Evolutionary conservation across 2,329 filamentous ascomycete genomes (phyloP), one percentile per base, ranked within the genome.

Genomic region (Apiospora marii): DNA sequence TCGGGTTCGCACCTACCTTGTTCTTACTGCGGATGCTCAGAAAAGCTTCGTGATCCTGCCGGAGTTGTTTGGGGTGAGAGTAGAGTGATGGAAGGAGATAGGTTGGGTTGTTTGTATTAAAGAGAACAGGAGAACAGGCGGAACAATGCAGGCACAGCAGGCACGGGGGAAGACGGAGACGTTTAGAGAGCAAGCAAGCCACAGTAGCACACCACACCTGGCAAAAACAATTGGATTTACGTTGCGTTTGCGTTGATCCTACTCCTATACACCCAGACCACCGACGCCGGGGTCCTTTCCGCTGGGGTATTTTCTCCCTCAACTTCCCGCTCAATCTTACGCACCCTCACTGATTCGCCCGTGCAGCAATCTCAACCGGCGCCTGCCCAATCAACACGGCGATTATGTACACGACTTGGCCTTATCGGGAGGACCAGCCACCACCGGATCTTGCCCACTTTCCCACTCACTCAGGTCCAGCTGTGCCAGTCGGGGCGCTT

Each of bases 361-460:
- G 30, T 41, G 58, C 58, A 41, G 34, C 19, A 7, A 37, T n/a
- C 58, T 64, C 58, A 64, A 64, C 19, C 41, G 58, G 58, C 58
- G 10, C 41, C 58, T 64, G 34, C 34, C 58, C 58, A 64, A 64
- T 64, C 58, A 64, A 64, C 34, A 64, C 34, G 12, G n/a, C 34
- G 34, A n/a, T 64, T n/a, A 64, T 64, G 58, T 64, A 64, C 34
- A 64, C 58, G 16, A 64, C 58, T 12, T 37, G 30, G 19, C 30
- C 58, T 41, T 41, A 41, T 41, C 34, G 30, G 30, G 58, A n/a
- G n/a, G 34, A 22, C 58, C 58, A 64, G 58, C 58, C 58, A 41
- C 30, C 58, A 37, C 58, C 58, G 58, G 58, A 41, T 64, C 58
- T 64, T 41, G 58, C 58, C 58, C 58, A 64, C 53, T 64, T 37